A percentile compares a stretch with the other conserved stretches of the same genome.
phyloP scores from a whole-genome alignment of 2,329 filamentous ascomycete species.

The Fusarium humuli region DNA sequence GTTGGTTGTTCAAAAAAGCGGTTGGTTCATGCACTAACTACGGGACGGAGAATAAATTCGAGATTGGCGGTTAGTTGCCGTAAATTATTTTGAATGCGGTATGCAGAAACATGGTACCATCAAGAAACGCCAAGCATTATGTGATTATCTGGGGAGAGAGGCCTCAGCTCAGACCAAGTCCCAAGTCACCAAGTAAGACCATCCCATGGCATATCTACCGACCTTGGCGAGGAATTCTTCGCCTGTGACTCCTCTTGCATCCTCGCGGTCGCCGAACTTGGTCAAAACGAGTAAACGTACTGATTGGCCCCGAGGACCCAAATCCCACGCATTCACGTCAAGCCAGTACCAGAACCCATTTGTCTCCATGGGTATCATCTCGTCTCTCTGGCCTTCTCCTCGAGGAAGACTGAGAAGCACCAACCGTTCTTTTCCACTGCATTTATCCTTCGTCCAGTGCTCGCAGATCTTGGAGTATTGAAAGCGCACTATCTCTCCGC shows the following conservation, averaged over 20 bases:
- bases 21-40: constrained; percentile 25
- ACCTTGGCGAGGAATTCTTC: constrained; percentile 59
- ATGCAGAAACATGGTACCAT: constrained; percentile 5
- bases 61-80: constrained; percentile 8
- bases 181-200: constrained; percentile 61
- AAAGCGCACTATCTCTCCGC: constrained; percentile 74
- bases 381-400: constrained; percentile 73
- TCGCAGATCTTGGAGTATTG: constrained; percentile 82
- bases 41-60: constrained; percentile 15
- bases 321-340: constrained; percentile 74
- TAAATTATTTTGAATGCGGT: constrained; percentile 5
- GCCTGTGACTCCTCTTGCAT: constrained; percentile 62
- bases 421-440: constrained; percentile 75
- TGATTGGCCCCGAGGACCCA: constrained; percentile 77
- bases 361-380: constrained; percentile 78
- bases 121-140: constrained; percentile 16
- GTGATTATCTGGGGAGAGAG: constrained; percentile 10
- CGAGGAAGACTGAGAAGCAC: constrained; percentile 77
- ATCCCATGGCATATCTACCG: constrained; percentile 59
- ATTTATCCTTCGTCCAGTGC: constrained; percentile 81
- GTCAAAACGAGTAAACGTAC: constrained; percentile 73
- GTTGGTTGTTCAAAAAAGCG: background rate
- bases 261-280: constrained; percentile 59
- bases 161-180: constrained; percentile 57
- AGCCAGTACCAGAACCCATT: constrained; percentile 85